Percentiles rank a stretch among this genome's conserved stretches.
These are phyloP conservation scores for Chamaenerion angustifolium DNA, from an alignment of 345 rosid species.

Conservation along the genomic window DNA sequence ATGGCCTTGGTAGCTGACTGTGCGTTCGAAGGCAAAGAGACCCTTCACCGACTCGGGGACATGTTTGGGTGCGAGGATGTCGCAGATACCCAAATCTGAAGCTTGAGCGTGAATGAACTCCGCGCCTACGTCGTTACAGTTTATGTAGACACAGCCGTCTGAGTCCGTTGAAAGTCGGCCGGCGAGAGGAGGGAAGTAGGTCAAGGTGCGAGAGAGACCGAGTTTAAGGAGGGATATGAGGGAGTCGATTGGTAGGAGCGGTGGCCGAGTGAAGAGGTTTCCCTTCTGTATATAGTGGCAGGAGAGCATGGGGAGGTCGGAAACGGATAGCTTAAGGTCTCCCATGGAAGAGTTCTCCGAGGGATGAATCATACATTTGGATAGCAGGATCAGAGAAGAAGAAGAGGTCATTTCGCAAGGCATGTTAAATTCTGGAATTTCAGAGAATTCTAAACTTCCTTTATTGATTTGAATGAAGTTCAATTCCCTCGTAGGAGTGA, in stretches of 20 bases:
- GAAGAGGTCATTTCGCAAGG: not conserved
- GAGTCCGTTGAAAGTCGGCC: slow-evolving; percentile 55
- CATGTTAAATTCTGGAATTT: too few relatives aligned
- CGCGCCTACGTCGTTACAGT: slow-evolving; percentile 65
- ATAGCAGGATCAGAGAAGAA: slow-evolving; percentile 15
- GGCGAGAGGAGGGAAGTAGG: slow-evolving; percentile 82
- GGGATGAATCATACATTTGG: slow-evolving; percentile 47
- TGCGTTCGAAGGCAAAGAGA: slow-evolving; percentile 49
- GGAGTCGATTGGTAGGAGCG: slow-evolving; percentile 10
- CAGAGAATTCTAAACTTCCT: too few relatives aligned
- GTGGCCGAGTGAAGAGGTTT: slow-evolving; percentile 42
- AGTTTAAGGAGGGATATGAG: slow-evolving; percentile 28
- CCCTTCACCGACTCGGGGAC: slow-evolving; percentile 42
- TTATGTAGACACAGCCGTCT: slow-evolving; percentile 35
- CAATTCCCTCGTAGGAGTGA: slow-evolving; percentile 1
- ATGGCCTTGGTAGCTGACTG: slow-evolving; percentile 73
- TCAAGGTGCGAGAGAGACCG: slow-evolving; percentile 35
- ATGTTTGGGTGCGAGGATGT: slow-evolving; percentile 34
- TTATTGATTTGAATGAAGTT: not conserved
- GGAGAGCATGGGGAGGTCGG: slow-evolving; percentile 95
- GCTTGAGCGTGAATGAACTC: slow-evolving; percentile 49
- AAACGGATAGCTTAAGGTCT: slow-evolving; percentile 75
- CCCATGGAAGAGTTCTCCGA: slow-evolving; percentile 31
- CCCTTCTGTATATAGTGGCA: slow-evolving; percentile 96
- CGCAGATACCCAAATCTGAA: slow-evolving; percentile 16